Evolutionary conservation across 1,139 yeast genomes (phyloP).

Genomic region (Geotrichum fermentans): DNA sequence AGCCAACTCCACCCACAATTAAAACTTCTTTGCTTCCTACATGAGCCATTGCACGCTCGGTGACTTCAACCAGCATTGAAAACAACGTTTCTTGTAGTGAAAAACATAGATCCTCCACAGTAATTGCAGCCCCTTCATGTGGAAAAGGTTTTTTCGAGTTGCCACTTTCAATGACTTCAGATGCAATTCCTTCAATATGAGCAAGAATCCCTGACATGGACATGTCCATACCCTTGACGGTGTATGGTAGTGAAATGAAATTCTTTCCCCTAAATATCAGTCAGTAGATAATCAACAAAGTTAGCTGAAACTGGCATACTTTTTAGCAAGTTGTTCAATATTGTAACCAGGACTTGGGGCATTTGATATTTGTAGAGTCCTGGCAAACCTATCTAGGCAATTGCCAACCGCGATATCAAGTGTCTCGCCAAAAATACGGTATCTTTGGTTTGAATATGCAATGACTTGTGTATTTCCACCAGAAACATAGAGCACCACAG

Average conservation of each 20-base stretch:
- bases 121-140: conserved; percentile 44
- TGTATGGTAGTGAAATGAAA: conserved; percentile 79
- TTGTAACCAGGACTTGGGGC: conserved; percentile 97
- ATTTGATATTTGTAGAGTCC: conserved; percentile 81
- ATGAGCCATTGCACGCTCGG: conserved; percentile 98
- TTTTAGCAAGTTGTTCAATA: conserved; percentile 88
- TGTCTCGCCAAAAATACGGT: conserved; percentile 95
- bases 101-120: conserved; percentile 85
- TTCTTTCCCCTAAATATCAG: conserved; percentile 44
- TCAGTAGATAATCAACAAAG: conserved; percentile 8
- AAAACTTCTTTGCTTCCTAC: conserved; percentile 84
- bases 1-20: conserved; percentile 97
- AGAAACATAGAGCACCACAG: conserved; percentile 92
- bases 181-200: conserved; percentile 72
- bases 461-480: conserved; percentile 98
- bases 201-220: conserved; percentile 95
- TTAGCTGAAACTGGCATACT: conserved; percentile 24
- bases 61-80: conserved; percentile 95
- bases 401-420: conserved; percentile 96
- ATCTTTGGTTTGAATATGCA: conserved; percentile 88
- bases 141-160: conserved; percentile 5
- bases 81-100: conserved; percentile 87
- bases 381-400: conserved; percentile 91
- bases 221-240: conserved; percentile 97
- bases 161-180: conserved; percentile 25